These are phyloP conservation scores for Ramalina intermedia DNA, from an alignment of 495 filamentous ascomycete genomes.

Conservation along the genomic window DNA sequence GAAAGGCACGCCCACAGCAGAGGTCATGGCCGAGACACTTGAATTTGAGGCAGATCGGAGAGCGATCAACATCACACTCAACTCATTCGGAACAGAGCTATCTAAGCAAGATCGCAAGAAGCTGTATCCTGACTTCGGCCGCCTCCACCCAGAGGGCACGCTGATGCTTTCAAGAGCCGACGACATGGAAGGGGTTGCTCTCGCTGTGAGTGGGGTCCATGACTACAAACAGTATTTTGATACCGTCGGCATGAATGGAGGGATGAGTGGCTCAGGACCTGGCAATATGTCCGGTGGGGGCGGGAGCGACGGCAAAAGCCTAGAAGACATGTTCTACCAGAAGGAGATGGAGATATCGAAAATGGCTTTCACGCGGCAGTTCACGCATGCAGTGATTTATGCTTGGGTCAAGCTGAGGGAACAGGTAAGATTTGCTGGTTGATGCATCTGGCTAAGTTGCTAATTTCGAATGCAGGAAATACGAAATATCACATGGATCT, in stretches of 20 bases:
- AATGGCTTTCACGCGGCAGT: constrained; percentile 87
- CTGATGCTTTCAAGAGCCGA: constrained; percentile 91
- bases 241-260: constrained; percentile 69
- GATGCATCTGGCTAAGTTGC: constrained; percentile 2
- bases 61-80: constrained; percentile 98
- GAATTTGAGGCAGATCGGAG: constrained; percentile 93
- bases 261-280: constrained; percentile 44
- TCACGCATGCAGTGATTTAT: constrained; percentile 89
- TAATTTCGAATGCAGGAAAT: constrained; percentile 60
- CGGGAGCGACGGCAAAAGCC: constrained; percentile 66
- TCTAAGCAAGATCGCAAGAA: constrained; percentile 89
- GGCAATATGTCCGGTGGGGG: constrained; percentile 74
- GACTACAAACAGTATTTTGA: constrained; percentile 96
- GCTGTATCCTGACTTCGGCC: constrained; percentile 84
- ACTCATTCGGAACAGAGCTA: constrained; percentile 96
- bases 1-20: constrained; percentile 72
- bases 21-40: constrained; percentile 87
- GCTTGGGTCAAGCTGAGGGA: constrained; percentile 96
- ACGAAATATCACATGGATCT: constrained; percentile 98
- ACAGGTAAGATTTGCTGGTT: constrained; percentile 48
- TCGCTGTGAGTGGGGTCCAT: constrained; percentile 78
- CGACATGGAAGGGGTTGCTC: constrained; percentile 80
- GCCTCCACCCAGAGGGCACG: constrained; percentile 84
- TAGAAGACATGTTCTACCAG: constrained; percentile 97
- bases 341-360: constrained; percentile 99